A percentile compares a stretch with the other conserved stretches of the same genome.
These are phyloP conservation scores for Rhodamnia argentea DNA, from an alignment of 345 rosid species.

Conservation along the genomic window DNA sequence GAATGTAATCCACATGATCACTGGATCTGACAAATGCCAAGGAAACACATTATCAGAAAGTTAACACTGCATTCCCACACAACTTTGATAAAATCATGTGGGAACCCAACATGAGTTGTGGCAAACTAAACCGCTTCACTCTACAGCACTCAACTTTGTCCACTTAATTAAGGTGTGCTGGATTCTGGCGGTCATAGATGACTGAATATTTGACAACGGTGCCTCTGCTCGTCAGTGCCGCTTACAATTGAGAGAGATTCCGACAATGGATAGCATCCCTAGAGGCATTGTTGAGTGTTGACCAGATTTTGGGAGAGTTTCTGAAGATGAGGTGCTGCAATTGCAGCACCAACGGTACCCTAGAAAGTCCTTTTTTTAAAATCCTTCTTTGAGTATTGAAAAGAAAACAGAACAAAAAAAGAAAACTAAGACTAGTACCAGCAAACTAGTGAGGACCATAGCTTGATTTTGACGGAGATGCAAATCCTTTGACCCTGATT, in stretches of 20 bases:
- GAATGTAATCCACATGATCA: neutral
- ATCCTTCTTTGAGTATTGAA: neutral
- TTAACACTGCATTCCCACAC: neutral
- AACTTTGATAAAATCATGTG: neutral
- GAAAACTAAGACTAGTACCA: neutral
- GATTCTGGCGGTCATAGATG: neutral
- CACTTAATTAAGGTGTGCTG: neutral
- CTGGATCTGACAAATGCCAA: neutral
- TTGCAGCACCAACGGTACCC: neutral
- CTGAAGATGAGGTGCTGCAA: neutral
- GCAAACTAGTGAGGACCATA: neutral
- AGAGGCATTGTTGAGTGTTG: neutral
- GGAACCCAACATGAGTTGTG: neutral
- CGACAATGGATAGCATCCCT: neutral
- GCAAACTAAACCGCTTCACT: neutral
- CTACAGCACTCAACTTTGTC: neutral
- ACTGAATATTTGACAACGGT: neutral
- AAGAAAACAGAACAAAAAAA: neutral
- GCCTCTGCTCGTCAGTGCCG: neutral
- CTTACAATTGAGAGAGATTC: neutral
- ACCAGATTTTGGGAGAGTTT: neutral
- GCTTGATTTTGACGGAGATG: neutral
- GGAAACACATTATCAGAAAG: neutral
- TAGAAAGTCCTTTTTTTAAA: neutral
- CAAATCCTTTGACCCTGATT: neutral